phyloP scores from a whole-genome alignment of 2,329 filamentous ascomycete species.

The Dryadomyces quercivorus region DNA sequence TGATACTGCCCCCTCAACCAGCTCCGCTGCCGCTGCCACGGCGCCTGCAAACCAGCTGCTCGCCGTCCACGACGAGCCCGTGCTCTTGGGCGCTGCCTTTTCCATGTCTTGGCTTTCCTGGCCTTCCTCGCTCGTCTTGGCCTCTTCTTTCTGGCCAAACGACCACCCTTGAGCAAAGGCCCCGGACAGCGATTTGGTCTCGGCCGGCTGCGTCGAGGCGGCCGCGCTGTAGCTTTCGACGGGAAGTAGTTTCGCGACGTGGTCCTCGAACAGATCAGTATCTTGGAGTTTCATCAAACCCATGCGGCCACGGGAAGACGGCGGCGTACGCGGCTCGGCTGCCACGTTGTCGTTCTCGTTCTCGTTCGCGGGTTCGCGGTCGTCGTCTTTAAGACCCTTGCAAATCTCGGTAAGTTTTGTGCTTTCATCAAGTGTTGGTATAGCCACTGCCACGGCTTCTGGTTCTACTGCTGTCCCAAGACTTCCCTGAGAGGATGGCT shows the following conservation, averaged over 20 bases:
- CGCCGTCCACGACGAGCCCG: too few relatives aligned
- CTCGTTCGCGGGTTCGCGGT: not conserved
- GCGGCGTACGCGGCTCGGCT: not conserved
- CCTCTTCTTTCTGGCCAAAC: not conserved
- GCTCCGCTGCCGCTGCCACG: too few relatives aligned
- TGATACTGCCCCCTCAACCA: not conserved
- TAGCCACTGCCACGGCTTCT: not conserved
- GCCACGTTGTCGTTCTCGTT: not conserved
- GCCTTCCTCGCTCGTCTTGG: not conserved
- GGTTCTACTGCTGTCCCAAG: constrained; percentile 2
- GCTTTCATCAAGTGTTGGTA: not conserved
- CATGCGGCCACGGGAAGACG: constrained; percentile 10
- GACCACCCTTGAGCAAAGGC: not conserved
- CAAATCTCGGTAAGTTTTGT: constrained; percentile 5
- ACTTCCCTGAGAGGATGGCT: constrained; percentile 1
- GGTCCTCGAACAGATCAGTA: constrained; percentile 17
- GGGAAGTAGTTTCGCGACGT: constrained; percentile 20
- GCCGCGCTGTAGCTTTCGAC: constrained; percentile 13
- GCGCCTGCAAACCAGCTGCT: not conserved
- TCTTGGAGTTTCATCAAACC: constrained; percentile 16
- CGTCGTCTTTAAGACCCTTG: constrained; percentile 2
- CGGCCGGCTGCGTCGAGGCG: constrained; percentile 6
- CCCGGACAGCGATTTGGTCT: not conserved
- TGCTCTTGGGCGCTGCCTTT: not conserved
- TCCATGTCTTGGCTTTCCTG: not conserved